Evolutionary conservation across 225 moss, liverwort and hornwort genomes (phyloP).

Genomic region (Neckera pumila): DNA sequence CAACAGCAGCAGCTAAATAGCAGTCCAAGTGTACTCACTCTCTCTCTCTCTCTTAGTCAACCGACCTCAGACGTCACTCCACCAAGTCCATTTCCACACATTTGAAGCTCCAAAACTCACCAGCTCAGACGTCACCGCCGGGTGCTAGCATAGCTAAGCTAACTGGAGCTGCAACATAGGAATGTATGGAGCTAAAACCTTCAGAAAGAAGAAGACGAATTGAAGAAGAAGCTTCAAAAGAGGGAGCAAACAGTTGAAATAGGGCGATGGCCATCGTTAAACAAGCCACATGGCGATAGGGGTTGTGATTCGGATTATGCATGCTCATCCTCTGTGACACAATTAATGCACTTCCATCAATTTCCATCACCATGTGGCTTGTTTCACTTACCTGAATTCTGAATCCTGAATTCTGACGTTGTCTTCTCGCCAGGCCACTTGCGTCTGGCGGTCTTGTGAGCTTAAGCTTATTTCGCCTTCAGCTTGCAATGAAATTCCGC

Average conservation of each 20-base stretch:
- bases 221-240: neutral
- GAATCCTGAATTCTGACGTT: too few species aligned
- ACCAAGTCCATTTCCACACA: neutral
- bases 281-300: too few species aligned
- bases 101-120: neutral
- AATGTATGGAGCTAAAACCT: neutral
- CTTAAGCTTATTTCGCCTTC: too few species aligned
- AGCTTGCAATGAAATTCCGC: too few species aligned
- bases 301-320: neutral
- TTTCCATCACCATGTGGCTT: neutral
- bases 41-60: neutral
- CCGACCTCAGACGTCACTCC: neutral
- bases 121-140: neutral
- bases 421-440: too few species aligned
- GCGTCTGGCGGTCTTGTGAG: too few species aligned
- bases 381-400: neutral
- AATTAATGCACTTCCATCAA: neutral
- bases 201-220: too few species aligned
- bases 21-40: neutral
- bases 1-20: neutral
- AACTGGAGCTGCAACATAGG: neutral
- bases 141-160: neutral
- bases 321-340: neutral
- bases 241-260: neutral
- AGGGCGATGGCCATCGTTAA: neutral